Conservation (phyloP, 2,329 filamentous ascomycete species). For the Hymenoscyphus fraxineus region DNA sequence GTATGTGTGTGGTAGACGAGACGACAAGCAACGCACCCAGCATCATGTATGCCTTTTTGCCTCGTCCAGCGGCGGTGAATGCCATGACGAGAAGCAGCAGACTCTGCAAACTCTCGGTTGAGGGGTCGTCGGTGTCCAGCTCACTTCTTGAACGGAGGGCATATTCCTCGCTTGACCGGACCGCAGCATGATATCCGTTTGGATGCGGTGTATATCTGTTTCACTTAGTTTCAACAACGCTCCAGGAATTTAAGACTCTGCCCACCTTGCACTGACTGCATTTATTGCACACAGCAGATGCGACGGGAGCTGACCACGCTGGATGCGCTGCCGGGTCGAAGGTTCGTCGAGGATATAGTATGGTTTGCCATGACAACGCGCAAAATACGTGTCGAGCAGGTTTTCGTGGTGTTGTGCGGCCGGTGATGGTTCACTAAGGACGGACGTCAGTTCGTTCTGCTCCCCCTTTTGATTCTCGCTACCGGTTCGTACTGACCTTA, state of each 20-base stretch:
- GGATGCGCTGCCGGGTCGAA: slow-evolving; percentile 66
- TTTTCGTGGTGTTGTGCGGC: slow-evolving; percentile 51
- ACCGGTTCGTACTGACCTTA: slow-evolving; percentile 34
- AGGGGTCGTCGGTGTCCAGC: slow-evolving; percentile 77
- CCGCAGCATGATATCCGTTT: slow-evolving; percentile 62
- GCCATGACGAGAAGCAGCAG: slow-evolving; percentile 71
- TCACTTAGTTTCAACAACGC: slow-evolving; percentile 16
- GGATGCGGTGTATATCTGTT: slow-evolving; percentile 67
- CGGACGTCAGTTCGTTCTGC: neutral
- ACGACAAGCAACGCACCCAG: slow-evolving; percentile 53
- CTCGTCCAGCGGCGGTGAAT: slow-evolving; percentile 72
- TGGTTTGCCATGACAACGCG: slow-evolving; percentile 74
- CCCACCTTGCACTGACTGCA: slow-evolving; percentile 59
- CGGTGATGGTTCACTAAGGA: slow-evolving; percentile 43
- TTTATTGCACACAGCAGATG: slow-evolving; percentile 56
- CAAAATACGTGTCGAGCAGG: slow-evolving; percentile 75
- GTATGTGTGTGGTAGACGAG: neutral
- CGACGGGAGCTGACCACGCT: slow-evolving; percentile 49
- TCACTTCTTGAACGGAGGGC: slow-evolving; percentile 64
- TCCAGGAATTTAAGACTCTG: slow-evolving; percentile 2
- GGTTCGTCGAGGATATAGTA: slow-evolving; percentile 79
- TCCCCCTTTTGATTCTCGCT: slow-evolving; percentile 16
- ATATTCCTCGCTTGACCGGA: slow-evolving; percentile 68
- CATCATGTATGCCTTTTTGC: slow-evolving; percentile 84
- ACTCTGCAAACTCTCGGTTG: slow-evolving; percentile 72